Evolutionary conservation across 208 protist species (phyloP), one percentile per base, ranked within the genome.

Genomic region (Leptomonas pyrrhocoris): DNA sequence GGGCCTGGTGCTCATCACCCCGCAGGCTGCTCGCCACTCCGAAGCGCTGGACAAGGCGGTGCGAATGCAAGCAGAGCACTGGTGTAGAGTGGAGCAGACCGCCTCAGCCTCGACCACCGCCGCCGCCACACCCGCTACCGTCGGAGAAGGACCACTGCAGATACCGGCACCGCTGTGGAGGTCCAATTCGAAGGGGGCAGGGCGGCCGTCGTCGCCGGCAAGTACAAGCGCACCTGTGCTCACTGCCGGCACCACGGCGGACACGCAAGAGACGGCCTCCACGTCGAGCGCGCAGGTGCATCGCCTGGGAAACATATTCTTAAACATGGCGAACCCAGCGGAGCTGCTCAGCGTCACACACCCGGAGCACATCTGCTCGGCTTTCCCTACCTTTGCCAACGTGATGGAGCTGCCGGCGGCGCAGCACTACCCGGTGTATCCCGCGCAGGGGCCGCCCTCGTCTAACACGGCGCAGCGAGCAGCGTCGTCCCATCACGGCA

Each of bases 271-370:
- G 36, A 18, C 42, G 58, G 13, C 13, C 23, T 36, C 34, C 23
- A 42, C 63, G 23, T 38, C 34, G 51, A 34, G 4, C 51, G 23
- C 53, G 30, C 53, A 42, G 53, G 42, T 70, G 64, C 50, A 45
- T 31, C 53, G 59, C 34, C 31, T 43, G 18, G 67, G 67, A 0
- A 73, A 64, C 67, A 64, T 64, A 21, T 73, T 73, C 11, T 43
- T 73, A 2, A 73, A 73, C 67, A 64, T 73, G 67, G 46, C 67
- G 34, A 64, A 73, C n/a, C 45, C 55, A 27, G 30, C 67, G 19
- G 67, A 73, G 67, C 45, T 73, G 56, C 55, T 73, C 23, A 36
- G 67, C 36, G 56, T 73, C 46, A 73, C 56, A 8, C 67, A 64
- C 48, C 67, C 57, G 11, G 57, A 64, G 34, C 67, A 64, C 67